Evolutionary conservation across 345 rosid genomes (phyloP).

Genomic region (Lagerstroemia speciosa): DNA sequence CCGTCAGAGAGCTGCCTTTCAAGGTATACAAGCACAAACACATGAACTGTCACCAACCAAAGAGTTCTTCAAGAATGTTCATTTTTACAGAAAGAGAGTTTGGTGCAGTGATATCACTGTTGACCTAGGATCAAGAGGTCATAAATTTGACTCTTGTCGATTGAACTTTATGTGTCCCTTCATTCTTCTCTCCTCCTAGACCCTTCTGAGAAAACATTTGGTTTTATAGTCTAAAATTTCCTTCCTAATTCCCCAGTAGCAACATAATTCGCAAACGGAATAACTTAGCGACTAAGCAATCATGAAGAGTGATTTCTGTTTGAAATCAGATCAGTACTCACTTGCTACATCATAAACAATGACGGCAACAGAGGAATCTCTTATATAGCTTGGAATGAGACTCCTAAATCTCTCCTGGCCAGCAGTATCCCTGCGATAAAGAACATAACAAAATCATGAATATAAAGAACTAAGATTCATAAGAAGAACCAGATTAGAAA

Average conservation of each 20-base stretch:
- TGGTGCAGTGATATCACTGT: no score
- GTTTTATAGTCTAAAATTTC: background rate
- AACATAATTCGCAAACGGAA: background rate
- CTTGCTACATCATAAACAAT: conserved; percentile 91
- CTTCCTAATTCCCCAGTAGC: background rate
- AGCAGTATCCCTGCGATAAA: conserved; percentile 73
- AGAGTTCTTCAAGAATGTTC: background rate
- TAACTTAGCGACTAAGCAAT: background rate
- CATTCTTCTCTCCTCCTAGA: no score
- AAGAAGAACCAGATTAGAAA: background rate
- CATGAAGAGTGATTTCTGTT: background rate
- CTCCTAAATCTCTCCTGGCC: conserved; percentile 97
- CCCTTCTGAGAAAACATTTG: no score
- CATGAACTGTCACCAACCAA: background rate
- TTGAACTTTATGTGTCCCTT: no score
- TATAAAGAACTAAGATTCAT: background rate
- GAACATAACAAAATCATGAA: conserved; percentile 2
- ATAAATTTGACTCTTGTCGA: no score
- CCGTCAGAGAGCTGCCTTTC: background rate
- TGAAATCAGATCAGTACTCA: conserved; percentile 24
- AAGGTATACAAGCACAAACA: background rate
- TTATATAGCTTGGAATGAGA: conserved; percentile 86
- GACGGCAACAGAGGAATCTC: conserved; percentile 96
- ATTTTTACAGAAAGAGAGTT: background rate
- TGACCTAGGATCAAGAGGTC: no score